Conservation (phyloP, 129 eudicot species). For the Smallanthus sonchifolius region DNA sequence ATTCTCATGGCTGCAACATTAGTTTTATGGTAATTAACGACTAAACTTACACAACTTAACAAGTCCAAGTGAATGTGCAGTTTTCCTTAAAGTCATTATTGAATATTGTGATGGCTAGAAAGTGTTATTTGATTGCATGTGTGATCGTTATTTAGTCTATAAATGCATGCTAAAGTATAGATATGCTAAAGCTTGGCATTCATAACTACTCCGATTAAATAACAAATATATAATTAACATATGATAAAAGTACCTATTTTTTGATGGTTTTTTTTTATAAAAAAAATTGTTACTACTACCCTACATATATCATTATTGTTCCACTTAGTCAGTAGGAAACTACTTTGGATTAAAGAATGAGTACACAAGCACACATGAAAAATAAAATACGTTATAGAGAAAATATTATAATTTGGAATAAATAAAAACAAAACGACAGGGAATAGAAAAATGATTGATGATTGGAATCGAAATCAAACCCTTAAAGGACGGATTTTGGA, state of each 20-base stretch:
- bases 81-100: background rate
- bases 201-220: background rate
- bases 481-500: background rate
- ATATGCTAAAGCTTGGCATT: background rate
- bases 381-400: background rate
- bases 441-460: background rate
- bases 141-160: background rate
- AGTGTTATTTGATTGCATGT: background rate
- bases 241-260: background rate
- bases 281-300: background rate
- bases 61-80: background rate
- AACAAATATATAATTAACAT: background rate
- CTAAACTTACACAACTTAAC: background rate
- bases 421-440: background rate
- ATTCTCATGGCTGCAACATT: too few relatives aligned
- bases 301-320: background rate
- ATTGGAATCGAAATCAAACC: background rate
- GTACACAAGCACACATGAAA: conserved; percentile 10
- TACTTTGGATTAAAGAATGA: background rate
- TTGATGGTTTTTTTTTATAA: background rate
- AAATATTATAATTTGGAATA: background rate
- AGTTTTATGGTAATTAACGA: background rate
- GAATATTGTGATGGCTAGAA: background rate
- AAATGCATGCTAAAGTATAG: background rate
- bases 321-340: conserved; percentile 9